Conservation (phyloP, 2,329 filamentous ascomycete species). For the Gaeumannomyces tritici region DNA sequence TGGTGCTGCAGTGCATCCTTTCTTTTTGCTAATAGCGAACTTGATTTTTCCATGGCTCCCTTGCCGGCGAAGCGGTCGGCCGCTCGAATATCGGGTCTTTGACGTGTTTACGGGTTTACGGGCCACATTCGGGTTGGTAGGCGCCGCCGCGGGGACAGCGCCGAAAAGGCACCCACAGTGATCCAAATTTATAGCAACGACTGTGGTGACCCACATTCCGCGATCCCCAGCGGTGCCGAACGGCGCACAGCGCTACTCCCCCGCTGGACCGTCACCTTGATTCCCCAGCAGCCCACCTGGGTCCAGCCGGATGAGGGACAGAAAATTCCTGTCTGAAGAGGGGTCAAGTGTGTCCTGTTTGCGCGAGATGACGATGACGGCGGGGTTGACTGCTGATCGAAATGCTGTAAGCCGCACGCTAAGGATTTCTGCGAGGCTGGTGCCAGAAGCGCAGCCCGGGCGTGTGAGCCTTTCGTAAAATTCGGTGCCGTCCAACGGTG, state of each 20-base stretch:
- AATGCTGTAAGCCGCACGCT: background rate
- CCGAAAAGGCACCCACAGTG: background rate
- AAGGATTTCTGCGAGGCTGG: background rate
- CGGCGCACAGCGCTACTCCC: no score
- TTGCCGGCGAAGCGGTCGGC: no score
- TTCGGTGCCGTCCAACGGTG: no score
- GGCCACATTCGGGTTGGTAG: background rate
- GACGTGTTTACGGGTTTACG: background rate
- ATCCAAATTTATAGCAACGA: background rate
- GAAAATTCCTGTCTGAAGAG: no score
- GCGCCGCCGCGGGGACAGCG: background rate
- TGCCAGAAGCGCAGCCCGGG: background rate
- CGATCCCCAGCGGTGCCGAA: no score
- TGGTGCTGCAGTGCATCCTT: background rate
- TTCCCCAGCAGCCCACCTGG: no score
- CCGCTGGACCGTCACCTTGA: no score
- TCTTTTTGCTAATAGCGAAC: background rate
- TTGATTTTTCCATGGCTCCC: background rate
- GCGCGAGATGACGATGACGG: no score
- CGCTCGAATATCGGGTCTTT: background rate
- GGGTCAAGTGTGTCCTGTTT: no score
- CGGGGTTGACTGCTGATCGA: background rate
- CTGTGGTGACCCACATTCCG: background rate
- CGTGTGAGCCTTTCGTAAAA: background rate
- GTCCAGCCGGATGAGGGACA: no score